Percentiles rank a stretch among this genome's conserved stretches.
These are phyloP conservation scores for Physaria fendleri DNA, from an alignment of 345 rosid genomes.

Conservation along the genomic window DNA sequence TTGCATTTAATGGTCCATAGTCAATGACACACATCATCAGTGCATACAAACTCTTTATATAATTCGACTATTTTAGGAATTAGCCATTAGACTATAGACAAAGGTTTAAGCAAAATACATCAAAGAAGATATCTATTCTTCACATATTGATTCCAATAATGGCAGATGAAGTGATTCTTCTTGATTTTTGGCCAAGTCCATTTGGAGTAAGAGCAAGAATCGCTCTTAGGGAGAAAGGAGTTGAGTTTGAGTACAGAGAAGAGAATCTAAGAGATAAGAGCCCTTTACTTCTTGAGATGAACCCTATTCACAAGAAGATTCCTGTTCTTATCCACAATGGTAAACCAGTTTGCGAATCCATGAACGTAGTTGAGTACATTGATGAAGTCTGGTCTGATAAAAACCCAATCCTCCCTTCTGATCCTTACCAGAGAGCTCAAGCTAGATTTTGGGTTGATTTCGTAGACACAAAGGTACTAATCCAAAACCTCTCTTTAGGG, in stretches of 20 bases:
- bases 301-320: slow-evolving; percentile 27
- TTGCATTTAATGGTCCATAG: neutral
- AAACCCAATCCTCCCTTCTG: slow-evolving; percentile 13
- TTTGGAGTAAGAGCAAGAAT: slow-evolving; percentile 24
- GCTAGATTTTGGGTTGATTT: slow-evolving; percentile 31
- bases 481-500: neutral
- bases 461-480: slow-evolving; percentile 23
- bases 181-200: slow-evolving; percentile 20
- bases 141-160: neutral
- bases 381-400: slow-evolving; percentile 25
- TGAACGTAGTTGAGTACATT: slow-evolving; percentile 22
- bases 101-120: neutral
- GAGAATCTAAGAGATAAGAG: slow-evolving; percentile 23
- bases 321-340: slow-evolving; percentile 30
- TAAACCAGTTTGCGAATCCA: slow-evolving; percentile 24
- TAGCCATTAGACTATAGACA: neutral
- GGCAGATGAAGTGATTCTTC: slow-evolving; percentile 23
- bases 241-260: slow-evolving; percentile 14
- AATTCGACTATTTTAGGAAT: neutral
- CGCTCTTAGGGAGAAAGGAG: slow-evolving; percentile 23
- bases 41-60: neutral
- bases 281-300: slow-evolving; percentile 11
- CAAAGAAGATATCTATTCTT: neutral
- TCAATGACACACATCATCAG: neutral
- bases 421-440: slow-evolving; percentile 28